phyloP scores from a whole-genome alignment of 2,329 filamentous ascomycete species.

The Clonostachys chloroleuca region DNA sequence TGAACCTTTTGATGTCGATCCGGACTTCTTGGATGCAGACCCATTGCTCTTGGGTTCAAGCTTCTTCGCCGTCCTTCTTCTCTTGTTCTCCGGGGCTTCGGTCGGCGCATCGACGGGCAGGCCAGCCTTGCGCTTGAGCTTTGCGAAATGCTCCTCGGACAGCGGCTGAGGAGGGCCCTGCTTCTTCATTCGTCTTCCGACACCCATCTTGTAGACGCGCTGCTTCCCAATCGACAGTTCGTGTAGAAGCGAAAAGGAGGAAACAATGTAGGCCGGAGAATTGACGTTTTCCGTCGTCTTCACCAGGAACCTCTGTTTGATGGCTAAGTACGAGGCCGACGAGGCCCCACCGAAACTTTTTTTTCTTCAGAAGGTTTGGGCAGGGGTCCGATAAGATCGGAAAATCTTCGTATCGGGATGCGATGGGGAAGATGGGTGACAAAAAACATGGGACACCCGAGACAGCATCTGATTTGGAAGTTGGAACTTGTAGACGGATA shows the following conservation, averaged over 20 bases:
- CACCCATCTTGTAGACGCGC: conserved; percentile 63
- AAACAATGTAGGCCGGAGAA: background rate
- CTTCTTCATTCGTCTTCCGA: conserved; percentile 90
- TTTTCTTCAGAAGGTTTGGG: conserved; percentile 13
- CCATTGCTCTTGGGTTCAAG: conserved; percentile 21
- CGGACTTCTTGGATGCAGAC: conserved; percentile 19
- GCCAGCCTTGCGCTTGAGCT: conserved; percentile 79
- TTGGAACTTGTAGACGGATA: too few relatives aligned
- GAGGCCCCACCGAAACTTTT: conserved; percentile 33
- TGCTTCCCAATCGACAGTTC: too few relatives aligned
- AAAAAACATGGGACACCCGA: too few relatives aligned
- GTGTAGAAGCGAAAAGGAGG: background rate
- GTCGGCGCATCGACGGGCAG: conserved; percentile 57
- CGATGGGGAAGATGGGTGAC: too few relatives aligned
- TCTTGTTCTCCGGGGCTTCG: conserved; percentile 58
- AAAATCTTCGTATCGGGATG: conserved; percentile 21
- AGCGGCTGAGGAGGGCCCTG: conserved; percentile 83
- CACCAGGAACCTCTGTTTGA: background rate
- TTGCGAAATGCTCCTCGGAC: conserved; percentile 74
- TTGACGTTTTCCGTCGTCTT: background rate
- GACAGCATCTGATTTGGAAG: too few relatives aligned
- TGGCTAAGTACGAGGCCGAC: too few relatives aligned
- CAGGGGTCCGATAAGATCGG: conserved; percentile 23
- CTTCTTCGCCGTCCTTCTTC: conserved; percentile 24
- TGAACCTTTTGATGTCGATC: conserved; percentile 20